Evolutionary conservation across 352 stramenopile species (phyloP).

Genomic region (Elongisporangium anandrum): DNA sequence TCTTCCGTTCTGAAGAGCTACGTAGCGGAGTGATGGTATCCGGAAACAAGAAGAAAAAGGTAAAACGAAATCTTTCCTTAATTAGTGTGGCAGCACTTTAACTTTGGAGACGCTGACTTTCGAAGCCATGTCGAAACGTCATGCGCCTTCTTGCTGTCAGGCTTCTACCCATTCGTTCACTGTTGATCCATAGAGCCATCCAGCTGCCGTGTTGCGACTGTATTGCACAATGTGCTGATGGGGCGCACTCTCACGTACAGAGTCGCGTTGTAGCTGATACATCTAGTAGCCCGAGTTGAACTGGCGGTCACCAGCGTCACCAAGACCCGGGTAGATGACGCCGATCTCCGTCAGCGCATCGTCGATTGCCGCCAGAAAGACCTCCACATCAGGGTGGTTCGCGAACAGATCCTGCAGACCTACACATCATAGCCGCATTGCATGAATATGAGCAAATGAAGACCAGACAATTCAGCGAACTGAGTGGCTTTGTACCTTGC

Average conservation of each 20-base stretch:
- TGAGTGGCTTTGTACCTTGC: too few relatives aligned
- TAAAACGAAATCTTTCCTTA: conserved; percentile 6
- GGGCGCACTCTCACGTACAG: neutral
- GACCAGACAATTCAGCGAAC: too few relatives aligned
- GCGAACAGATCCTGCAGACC: conserved; percentile 73
- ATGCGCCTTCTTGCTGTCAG: too few relatives aligned
- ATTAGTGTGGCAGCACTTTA: conserved; percentile 10
- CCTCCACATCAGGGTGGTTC: conserved; percentile 76
- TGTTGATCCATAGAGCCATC: neutral
- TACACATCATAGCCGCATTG: conserved; percentile 5
- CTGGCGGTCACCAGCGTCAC: conserved; percentile 79
- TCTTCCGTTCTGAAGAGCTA: conserved; percentile 4
- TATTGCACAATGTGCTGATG: neutral
- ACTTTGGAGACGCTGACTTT: too few relatives aligned
- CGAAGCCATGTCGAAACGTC: neutral
- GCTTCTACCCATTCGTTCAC: neutral
- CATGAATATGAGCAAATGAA: neutral
- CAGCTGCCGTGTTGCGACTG: neutral
- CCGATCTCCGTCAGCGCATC: conserved; percentile 66
- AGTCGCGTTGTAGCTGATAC: neutral
- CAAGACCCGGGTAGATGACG: conserved; percentile 72
- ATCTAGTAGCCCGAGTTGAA: conserved; percentile 56
- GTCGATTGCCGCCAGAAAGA: conserved; percentile 75
- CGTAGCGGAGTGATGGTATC: neutral
- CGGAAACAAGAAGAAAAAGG: neutral